Conservation (phyloP, 2,329 filamentous ascomycete species). For the Ophiostoma novo-ulmi region DNA sequence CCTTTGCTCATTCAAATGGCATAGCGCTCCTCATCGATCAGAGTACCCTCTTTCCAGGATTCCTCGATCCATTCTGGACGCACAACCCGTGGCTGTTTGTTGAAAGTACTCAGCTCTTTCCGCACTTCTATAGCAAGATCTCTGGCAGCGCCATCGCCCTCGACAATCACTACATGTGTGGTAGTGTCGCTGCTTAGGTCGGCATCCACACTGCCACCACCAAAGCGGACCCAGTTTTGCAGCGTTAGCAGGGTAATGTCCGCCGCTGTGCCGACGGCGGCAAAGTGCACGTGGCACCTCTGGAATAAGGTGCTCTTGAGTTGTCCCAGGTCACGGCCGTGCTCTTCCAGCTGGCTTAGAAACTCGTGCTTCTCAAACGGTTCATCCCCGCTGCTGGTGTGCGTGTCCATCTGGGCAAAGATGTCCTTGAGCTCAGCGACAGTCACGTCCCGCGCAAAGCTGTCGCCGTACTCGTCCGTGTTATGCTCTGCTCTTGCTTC, state of each 20-base stretch:
- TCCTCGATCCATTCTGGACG: slow-evolving; percentile 67
- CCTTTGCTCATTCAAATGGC: slow-evolving; percentile 24
- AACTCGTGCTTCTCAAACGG: slow-evolving; percentile 45
- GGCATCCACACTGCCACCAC: slow-evolving; percentile 55
- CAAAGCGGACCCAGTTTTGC: slow-evolving; percentile 61
- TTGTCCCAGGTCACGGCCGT: slow-evolving; percentile 49
- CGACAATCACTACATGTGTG: slow-evolving; percentile 69
- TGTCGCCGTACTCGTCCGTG: slow-evolving; percentile 75
- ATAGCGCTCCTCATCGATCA: slow-evolving; percentile 71
- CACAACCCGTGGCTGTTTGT: slow-evolving; percentile 63
- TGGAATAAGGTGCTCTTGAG: slow-evolving; percentile 51
- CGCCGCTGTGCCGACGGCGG: slow-evolving; percentile 22
- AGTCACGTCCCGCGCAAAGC: slow-evolving; percentile 63
- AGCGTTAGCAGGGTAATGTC: slow-evolving; percentile 27
- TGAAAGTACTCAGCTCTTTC: slow-evolving; percentile 41
- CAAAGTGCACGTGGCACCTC: slow-evolving; percentile 42
- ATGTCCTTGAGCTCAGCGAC: slow-evolving; percentile 39
- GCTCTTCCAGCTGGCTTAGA: slow-evolving; percentile 51
- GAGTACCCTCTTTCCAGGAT: slow-evolving; percentile 72
- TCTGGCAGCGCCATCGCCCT: slow-evolving; percentile 36
- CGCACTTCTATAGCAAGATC: slow-evolving; percentile 43
- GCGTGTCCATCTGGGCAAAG: slow-evolving; percentile 34
- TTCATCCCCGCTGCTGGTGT: slow-evolving; percentile 14
- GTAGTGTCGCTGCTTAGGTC: slow-evolving; percentile 48
- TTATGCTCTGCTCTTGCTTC: slow-evolving; percentile 53